phyloP scores from a whole-genome alignment of 2,329 filamentous ascomycete genomes.

The Aspergillus phoenicis region DNA sequence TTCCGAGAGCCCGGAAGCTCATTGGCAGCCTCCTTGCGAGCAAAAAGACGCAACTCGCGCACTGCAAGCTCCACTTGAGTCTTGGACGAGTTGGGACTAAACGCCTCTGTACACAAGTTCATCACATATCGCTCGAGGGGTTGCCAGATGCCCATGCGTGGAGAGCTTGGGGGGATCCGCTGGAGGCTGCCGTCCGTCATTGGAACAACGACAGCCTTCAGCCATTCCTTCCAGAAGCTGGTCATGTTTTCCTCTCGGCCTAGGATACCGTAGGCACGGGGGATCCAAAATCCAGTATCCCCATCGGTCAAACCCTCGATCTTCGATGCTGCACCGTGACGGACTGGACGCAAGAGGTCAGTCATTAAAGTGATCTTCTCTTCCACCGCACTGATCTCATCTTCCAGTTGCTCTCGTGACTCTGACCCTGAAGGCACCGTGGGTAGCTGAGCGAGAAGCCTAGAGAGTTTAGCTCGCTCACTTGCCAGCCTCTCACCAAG shows the following conservation, averaged over 20 bases:
- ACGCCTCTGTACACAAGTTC: slow-evolving; percentile 93
- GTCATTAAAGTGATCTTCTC: slow-evolving; percentile 98
- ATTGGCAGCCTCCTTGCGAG: slow-evolving; percentile 87
- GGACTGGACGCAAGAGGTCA: slow-evolving; percentile 86
- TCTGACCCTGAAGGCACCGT: slow-evolving; percentile 76
- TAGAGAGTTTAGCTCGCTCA: slow-evolving; percentile 87
- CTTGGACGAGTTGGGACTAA: slow-evolving; percentile 87
- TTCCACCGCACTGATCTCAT: slow-evolving; percentile 92
- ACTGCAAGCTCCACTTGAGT: slow-evolving; percentile 93
- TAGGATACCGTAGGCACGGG: slow-evolving; percentile 87
- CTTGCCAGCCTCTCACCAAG: slow-evolving; percentile 82
- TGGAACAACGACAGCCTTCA: slow-evolving; percentile 87
- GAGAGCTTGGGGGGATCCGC: slow-evolving; percentile 83
- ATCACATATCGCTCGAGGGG: slow-evolving; percentile 95
- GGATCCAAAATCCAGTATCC: slow-evolving; percentile 94
- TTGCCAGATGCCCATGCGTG: slow-evolving; percentile 91
- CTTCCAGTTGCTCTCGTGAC: slow-evolving; percentile 81
- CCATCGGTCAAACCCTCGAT: slow-evolving; percentile 95
- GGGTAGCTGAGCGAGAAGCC: slow-evolving; percentile 80
- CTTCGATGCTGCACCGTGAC: slow-evolving; percentile 92
- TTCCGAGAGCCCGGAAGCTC: slow-evolving; percentile 90
- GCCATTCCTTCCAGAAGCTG: slow-evolving; percentile 98
- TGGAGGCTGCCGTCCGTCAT: slow-evolving; percentile 88
- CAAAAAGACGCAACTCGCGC: slow-evolving; percentile 86
- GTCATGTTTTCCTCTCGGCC: slow-evolving; percentile 82